phyloP scores from a whole-genome alignment of 306 rosid genomes.

The Aeschynomene evenia region DNA sequence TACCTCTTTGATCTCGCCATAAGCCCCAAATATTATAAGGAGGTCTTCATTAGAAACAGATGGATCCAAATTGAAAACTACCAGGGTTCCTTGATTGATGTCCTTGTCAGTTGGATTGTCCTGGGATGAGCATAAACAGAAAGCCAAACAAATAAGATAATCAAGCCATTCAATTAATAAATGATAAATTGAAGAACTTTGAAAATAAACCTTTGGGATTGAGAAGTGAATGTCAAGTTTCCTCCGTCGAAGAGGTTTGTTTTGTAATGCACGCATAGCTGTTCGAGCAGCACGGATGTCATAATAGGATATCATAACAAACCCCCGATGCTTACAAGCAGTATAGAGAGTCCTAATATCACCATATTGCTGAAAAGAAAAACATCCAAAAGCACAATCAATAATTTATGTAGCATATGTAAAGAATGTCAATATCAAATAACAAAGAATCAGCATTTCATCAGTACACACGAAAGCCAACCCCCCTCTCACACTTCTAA shows the following conservation, averaged over 20 bases:
- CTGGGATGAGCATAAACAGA: slow-evolving; percentile 40
- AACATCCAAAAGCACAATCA: slow-evolving; percentile 18
- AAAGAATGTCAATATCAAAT: neutral
- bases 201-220: slow-evolving; percentile 78
- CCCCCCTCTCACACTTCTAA: neutral
- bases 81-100: slow-evolving; percentile 96
- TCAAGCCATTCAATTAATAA: slow-evolving; percentile 11
- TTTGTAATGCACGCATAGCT: slow-evolving; percentile 89
- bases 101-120: slow-evolving; percentile 98
- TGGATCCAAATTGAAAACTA: slow-evolving; percentile 92
- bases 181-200: slow-evolving; percentile 14
- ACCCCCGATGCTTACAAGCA: slow-evolving; percentile 97
- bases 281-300: slow-evolving; percentile 98
- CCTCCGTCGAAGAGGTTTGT: slow-evolving; percentile 88
- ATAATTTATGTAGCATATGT: slow-evolving; percentile 1
- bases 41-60: slow-evolving; percentile 95
- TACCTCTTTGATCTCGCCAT: slow-evolving; percentile 99
- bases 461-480: neutral
- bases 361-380: slow-evolving; percentile 76
- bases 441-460: neutral
- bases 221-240: slow-evolving; percentile 99
- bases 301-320: slow-evolving; percentile 97
- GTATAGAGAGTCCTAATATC: slow-evolving; percentile 93
- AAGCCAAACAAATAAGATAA: slow-evolving; percentile 2
- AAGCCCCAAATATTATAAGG: slow-evolving; percentile 89